Base-by-base conservation (phyloP, 768 basidiomycete genomes). In the Omphalotus guepiniiformis region DNA sequence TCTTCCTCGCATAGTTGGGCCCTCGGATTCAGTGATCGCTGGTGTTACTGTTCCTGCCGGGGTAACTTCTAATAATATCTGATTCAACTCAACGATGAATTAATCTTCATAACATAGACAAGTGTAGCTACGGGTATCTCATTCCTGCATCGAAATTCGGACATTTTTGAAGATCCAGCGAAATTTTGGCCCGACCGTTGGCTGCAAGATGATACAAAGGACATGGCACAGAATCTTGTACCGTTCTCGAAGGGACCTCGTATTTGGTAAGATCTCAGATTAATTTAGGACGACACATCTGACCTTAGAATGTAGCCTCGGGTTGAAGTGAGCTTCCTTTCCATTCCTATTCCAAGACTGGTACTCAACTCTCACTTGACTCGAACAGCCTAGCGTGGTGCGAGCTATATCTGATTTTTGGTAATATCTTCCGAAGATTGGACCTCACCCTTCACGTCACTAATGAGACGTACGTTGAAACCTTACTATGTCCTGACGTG, bases 191-290 rank as follows among this genome's bases (percentile, higher is more conserved):
- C 74, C 0, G 70, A 74, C 35, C 59, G 75, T 19, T 76, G 74
- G 75, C 60, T 75, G 1, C 56, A 61, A 13, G 53, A 61, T 4
- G 53, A 68, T 27, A 62, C 66, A 4, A 55, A 59, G 13, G 61
- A 68, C 15, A 63, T 74, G 26, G 72, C 74, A 16, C 62, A 64
- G 21, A 68, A 70, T 45, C 59, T 75, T 8, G 70, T 72, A 8
- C 53, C 68, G 13, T 74, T 76, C 53, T 70, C 69, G 18, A 72
- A 67, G 52, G 75, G 73, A 0, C 70, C 72, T 4, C 55, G 74
- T 12, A 66, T 66, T 40, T 75, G 74, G 27, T 62, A 64, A 34
- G 47, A 56, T 0, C 51, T 61, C 28, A 50, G 62, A 2, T 40
- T 60, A 37, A 37, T n/a, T 15, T 15, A n/a, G 15, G 21, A 15